These are phyloP conservation scores for Dendrocalamus latiflorus DNA, from an alignment of 202 grass and related monocot genomes.

Conservation along the genomic window DNA sequence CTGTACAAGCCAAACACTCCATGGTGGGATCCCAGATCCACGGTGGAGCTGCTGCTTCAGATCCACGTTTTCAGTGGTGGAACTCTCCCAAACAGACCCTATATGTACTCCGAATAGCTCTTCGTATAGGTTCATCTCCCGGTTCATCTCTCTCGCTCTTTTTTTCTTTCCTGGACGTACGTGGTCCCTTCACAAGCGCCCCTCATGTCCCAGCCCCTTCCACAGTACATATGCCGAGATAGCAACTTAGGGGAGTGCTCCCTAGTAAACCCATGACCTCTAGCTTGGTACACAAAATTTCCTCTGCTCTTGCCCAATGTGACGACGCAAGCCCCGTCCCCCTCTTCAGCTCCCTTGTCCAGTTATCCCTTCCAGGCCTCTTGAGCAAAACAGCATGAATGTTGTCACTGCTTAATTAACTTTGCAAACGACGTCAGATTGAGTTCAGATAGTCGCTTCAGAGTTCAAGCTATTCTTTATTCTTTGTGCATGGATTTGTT, in stretches of 20 bases:
- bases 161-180: not conserved
- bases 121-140: not conserved
- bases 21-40: too few species aligned
- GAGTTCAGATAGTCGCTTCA: not conserved
- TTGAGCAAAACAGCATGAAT: not conserved
- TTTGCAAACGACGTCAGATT: not conserved
- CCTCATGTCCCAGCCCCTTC: conserved; percentile 20
- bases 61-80: too few species aligned
- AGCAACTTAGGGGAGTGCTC: not conserved
- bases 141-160: not conserved
- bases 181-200: conserved; percentile 45
- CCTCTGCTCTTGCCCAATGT: conserved; percentile 27
- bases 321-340: conserved; percentile 19
- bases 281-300: conserved; percentile 10
- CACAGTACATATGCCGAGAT: not conserved
- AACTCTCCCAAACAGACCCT: too few species aligned
- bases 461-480: not conserved
- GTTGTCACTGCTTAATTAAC: not conserved
- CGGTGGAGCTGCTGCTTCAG: too few species aligned
- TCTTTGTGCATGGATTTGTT: not conserved
- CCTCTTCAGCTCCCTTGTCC: not conserved
- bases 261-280: conserved; percentile 13
- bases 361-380: not conserved
- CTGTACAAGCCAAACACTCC: too few species aligned
- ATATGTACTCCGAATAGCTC: not conserved